Percentiles rank a stretch among this genome's conserved stretches.
Evolutionary conservation across 1,139 yeast genomes (phyloP).

Genomic region (Pichiaceae sp.): DNA sequence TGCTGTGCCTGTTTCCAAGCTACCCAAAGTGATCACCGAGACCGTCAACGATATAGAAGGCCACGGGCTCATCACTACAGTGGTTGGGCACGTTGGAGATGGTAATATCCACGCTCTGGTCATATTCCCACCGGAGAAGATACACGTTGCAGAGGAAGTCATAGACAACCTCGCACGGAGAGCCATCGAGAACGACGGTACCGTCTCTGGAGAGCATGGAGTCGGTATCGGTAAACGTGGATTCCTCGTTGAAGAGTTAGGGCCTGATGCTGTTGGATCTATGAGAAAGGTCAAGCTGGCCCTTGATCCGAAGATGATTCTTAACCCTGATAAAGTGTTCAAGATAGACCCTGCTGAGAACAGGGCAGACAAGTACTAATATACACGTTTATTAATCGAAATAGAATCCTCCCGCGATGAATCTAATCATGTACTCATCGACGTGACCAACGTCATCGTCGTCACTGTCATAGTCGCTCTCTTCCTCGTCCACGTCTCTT

Average conservation of each 20-base stretch:
- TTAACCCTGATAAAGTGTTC: slow-evolving; percentile 40
- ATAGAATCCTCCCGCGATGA: slow-evolving; percentile 75
- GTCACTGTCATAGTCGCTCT: slow-evolving; percentile 33
- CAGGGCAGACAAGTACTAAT: slow-evolving; percentile 10
- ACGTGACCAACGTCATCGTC: slow-evolving; percentile 82
- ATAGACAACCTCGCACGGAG: slow-evolving; percentile 41
- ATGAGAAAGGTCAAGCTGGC: slow-evolving; percentile 37
- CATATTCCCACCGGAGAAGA: slow-evolving; percentile 33
- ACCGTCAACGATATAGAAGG: slow-evolving; percentile 40
- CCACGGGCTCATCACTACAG: slow-evolving; percentile 37
- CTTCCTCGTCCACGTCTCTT: slow-evolving; percentile 14
- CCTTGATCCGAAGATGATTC: slow-evolving; percentile 33
- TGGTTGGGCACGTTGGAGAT: slow-evolving; percentile 50
- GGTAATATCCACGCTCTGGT: slow-evolving; percentile 48
- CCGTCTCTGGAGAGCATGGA: slow-evolving; percentile 45
- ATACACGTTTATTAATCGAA: slow-evolving; percentile 28
- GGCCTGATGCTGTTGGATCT: slow-evolving; percentile 31
- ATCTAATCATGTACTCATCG: slow-evolving; percentile 93
- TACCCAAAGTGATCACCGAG: slow-evolving; percentile 37
- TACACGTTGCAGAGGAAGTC: slow-evolving; percentile 22
- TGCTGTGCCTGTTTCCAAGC: slow-evolving; percentile 42
- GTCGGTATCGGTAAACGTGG: slow-evolving; percentile 40
- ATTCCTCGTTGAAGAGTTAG: slow-evolving; percentile 33
- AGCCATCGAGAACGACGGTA: slow-evolving; percentile 36
- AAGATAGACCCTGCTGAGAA: slow-evolving; percentile 34